Base-by-base conservation (phyloP, 2,329 filamentous ascomycete species). In the Penicillium sclerotigenum region DNA sequence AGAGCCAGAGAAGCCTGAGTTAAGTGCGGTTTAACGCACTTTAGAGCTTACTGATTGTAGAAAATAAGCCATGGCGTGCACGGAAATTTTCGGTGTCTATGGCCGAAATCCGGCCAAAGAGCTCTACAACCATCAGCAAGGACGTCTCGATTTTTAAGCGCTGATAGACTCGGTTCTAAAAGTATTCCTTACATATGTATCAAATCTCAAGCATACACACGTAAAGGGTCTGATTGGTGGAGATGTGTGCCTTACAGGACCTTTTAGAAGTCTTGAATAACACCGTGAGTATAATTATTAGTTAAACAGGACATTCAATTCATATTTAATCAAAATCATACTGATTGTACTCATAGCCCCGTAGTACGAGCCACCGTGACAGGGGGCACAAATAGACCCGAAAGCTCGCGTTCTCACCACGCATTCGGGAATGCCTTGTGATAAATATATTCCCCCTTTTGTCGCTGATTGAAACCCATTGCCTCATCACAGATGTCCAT, bases 401-500 rank as follows among this genome's bases (percentile, higher is more conserved):
- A 34, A 24, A 51, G 3, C 6, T 10, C 26, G 3, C 5, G 4
- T 36, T 10, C 7, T 38, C 28, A 47, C 41, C 50, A 47, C 16
- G 9, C 14, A 47, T 38, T 24, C 3, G 57, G 54, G 47, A 60
- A 60, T 42, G 43, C 58, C n/a, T 34, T 52, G 20, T 52, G 16
- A 16, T 60, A 52, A 28, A 59, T 11, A 47, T 56, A 46, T 36
- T 33, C 28, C n/a, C 51, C 45, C 29, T 37, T 58, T 20, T n/a
- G 36, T 33, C 41, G 24, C 31, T 45, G 34, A 46, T 41, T 18
- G 31, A 57, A 45, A 8, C 33, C 38, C 57, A 54, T 50, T 13
- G 54, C 57, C 48, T 59, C 57, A 36, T 54, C 57, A 10, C 48
- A 53, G 5, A 59, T 61, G 28, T 57, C 54, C 46, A 57, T 57